Base-by-base conservation (phyloP, 208 protist genomes). In the Leishmania aethiopica region DNA sequence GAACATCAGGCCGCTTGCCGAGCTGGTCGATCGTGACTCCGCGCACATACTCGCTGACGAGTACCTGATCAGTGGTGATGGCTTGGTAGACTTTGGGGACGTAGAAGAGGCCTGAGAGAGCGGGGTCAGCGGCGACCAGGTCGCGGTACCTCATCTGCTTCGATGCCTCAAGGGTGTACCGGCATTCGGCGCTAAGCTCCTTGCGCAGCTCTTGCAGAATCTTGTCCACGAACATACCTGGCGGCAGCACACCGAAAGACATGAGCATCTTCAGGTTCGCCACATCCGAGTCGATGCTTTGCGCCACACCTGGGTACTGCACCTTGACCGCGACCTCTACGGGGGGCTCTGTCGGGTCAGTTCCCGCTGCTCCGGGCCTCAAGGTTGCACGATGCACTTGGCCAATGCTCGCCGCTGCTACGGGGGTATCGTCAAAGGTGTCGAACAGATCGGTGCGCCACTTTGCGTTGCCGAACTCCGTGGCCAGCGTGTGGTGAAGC, bases 401-500 rank as follows among this genome's bases (percentile, higher is more conserved):
- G 17, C 98, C 98, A 73, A 99, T 99, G 25, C 97, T 99, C 37
- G 98, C 98, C 1, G 98, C 96, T 4, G 98, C 98, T 17, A 99
- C 91, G 3, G 98, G 98, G 11, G 85, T 79, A 22, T 96, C 90
- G 72, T 98, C 92, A 84, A 99, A 99, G 4, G 51, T 47, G 49
- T 51, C 62, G 66, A 99, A 98, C 13, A 92, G n/a, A 13, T 89
- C 80, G 3, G 47, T 71, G 47, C 87, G 84, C 93, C 92, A 94
- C 76, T 92, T 84, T 1, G 47, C 62, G 64, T 89, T 85, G 60
- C 89, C 87, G 51, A 89, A 84, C 69, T 82, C 87, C 42, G 82
- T 88, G 55, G 73, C 82, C 40, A 98, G 74, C 8, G 87, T 90
- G 40, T 71, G 45, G 45, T 93, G 45, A 22, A 98, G 88, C 85